A percentile compares a stretch with the other conserved stretches of the same genome.
These are phyloP conservation scores for Metschnikowia corniflorae DNA, from an alignment of 805 yeast species.

Conservation along the genomic window DNA sequence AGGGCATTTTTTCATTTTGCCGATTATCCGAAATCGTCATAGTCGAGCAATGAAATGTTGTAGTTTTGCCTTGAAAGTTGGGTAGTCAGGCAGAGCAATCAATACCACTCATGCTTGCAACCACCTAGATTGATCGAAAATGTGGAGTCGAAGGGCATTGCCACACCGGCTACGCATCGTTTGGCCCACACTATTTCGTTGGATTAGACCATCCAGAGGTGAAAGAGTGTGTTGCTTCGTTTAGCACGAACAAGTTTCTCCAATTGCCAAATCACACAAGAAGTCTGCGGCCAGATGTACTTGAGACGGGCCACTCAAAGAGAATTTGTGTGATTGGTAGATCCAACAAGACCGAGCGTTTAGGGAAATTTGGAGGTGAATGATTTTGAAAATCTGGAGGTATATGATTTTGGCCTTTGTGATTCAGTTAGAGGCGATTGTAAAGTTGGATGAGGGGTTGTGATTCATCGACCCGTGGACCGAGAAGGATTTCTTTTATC, in stretches of 20 bases:
- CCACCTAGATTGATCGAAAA: conserved; percentile 47
- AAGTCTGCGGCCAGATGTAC: conserved; percentile 18
- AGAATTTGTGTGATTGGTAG: conserved; percentile 20
- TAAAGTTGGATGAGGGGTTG: conserved; percentile 59
- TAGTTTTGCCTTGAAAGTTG: too few relatives aligned
- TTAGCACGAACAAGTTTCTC: conserved; percentile 13
- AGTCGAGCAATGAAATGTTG: too few relatives aligned
- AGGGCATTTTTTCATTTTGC: too few relatives aligned
- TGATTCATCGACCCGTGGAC: conserved; percentile 78
- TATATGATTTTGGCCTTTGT: too few relatives aligned
- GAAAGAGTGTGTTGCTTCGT: conserved; percentile 14
- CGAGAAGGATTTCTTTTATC: conserved; percentile 21
- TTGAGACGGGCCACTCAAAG: conserved; percentile 23
- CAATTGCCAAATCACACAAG: conserved; percentile 17
- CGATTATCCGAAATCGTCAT: too few relatives aligned
- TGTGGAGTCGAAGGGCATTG: conserved; percentile 18
- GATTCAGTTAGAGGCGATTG: conserved; percentile 42
- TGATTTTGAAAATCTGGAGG: conserved; percentile 22
- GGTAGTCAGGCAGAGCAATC: too few relatives aligned
- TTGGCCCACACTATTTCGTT: conserved; percentile 21
- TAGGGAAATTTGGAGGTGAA: conserved; percentile 20
- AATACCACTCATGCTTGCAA: conserved; percentile 87
- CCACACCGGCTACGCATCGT: conserved; percentile 21
- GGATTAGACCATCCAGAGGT: conserved; percentile 20
- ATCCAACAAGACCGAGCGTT: conserved; percentile 20